Base-by-base conservation (phyloP, 495 filamentous ascomycete species). In the Neurospora sp. region DNA sequence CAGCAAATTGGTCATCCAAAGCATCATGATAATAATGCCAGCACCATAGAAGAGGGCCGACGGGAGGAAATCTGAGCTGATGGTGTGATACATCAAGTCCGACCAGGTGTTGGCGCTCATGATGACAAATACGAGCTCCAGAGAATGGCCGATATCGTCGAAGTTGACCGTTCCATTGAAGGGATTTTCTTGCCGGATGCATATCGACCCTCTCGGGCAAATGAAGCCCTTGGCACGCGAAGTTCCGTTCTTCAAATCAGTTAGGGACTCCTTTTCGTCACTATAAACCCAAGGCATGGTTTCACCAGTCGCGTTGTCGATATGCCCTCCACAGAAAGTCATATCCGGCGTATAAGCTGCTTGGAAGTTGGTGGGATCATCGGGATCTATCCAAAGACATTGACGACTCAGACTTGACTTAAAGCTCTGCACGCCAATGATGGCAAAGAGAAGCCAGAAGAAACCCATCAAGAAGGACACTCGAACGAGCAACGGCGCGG, bases 391-490 rank as follows among this genome's bases (percentile, higher is more conserved):
- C 95, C 94, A 99, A 23, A 94, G 90, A 79, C 96, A 99, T 72
- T 89, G 92, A 40, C 96, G 91, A 76, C 90, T 88, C 39, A 98
- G 84, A 78, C 96, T 98, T 9, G 94, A 92, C 81, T 99, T 99
- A 88, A 99, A 99, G 82, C 92, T 96, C 82, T 99, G 96, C 18
- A 98, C 91, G 2, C 96, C 96, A 59, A 98, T 88, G 75, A 99
- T 97, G 39, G 95, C 96, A 83, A 99, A 99, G 9, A 99, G 85
- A 59, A 99, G 90, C 96, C 96, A 99, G 80, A 99, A 99, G 83
- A 99, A 99, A 37, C 93, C 90, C 79, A 99, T 96, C 18, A 99
- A 85, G 78, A 99, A 97, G 6, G 93, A 94, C 41, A 99, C 96
- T 75, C 97, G 92, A 44, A 96, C 90, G n/a, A 99, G 90, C 62